Base-by-base conservation (phyloP, 768 basidiomycete genomes). In the Kwoniella bestiolae region DNA sequence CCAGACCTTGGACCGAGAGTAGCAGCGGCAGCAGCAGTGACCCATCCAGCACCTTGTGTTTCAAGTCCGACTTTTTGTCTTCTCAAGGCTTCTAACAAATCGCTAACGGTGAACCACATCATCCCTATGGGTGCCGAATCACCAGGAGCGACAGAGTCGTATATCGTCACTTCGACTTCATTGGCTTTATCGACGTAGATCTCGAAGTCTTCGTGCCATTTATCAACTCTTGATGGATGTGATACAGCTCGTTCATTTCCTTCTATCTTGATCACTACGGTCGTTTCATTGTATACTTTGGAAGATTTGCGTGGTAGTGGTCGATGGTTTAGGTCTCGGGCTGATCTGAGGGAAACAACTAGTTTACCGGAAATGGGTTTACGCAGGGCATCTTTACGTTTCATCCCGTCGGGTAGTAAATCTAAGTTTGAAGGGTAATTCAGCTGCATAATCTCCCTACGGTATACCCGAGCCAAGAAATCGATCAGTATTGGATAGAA, bases 201-300 rank as follows among this genome's bases (percentile, higher is more conserved):
- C 81, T 95, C 93, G 68, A 98, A 97, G 65, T 94, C 91, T 82
- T 99, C 94, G 78, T 92, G 92, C 96, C 96, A 99, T 49, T 91
- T 89, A 82, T 98, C 96, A 29, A 90, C 96, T 65, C 93, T 89
- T 9, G 93, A 89, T 7, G 92, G 91, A 78, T 95, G 93, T 0
- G 94, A 94, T 63, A 89, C 88, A 4, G 92, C 95, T 14, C 91
- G 86, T 72, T 94, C 91, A 21, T 91, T 93, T 23, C 95, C 94
- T 83, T 99, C 96, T 11, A 98, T 91, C 78, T 97, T 96, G 83
- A 98, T 87, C 34, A 92, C 92, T 46, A 98, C 91, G 78, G 87
- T 87, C 1, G 96, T 95, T 79, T 99, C 96, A 63, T 86, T 86
- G 49, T 82, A 82, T 65, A 89, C 87, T 74, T 92, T 93, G 28